Evolutionary conservation across 352 stramenopile genomes (phyloP), one percentile per base, ranked within the genome.

Genomic region (Globisporangium yorkense): DNA sequence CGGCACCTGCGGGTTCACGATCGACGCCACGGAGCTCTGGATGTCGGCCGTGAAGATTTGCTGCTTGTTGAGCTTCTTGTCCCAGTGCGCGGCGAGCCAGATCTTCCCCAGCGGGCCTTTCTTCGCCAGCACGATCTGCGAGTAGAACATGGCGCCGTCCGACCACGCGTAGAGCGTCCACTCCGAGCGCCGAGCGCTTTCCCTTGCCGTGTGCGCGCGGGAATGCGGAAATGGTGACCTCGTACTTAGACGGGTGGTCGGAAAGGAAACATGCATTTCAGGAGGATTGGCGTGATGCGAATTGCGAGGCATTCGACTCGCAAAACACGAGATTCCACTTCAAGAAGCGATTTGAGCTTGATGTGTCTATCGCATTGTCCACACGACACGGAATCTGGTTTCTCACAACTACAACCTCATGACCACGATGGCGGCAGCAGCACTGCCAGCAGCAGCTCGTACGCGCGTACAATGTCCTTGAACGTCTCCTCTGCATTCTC

Each of bases 11-110:
- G 97, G 96, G 71, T 99, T 96, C 48, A 98, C 85, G 63, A 99
- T 99, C 59, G 87, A 96, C 24, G 98, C 89, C 18, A 99, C 97
- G 27, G 94, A 98, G 66, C 77, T 85, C 62, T 92, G 77, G 73
- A 99, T 98, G 75, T 99, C 96, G 13, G 96, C 97, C 33, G 88
- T 85, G 76, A 99, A 99, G 56, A 99, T 98, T 73, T 99, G 94
- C 44, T 96, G 87, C 69, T 98, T 98, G 63, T 88, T 98, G 31
- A 99, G 80, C 79, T 99, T 99, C 82, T 99, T 99, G 81, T 99
- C 97, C 92, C 93, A 99, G 74, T 99, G 97, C 31, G 97, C 97
- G 16, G 97, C 97, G 31, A 99, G 84, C 94, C 97, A 99, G 55
- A 99, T 97, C 76, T 99, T 99, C 51, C 96, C 97, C 43, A 99